Conservation (phyloP, 2,329 filamentous ascomycete species). For the Aspergillus fumigatiaffinis region DNA sequence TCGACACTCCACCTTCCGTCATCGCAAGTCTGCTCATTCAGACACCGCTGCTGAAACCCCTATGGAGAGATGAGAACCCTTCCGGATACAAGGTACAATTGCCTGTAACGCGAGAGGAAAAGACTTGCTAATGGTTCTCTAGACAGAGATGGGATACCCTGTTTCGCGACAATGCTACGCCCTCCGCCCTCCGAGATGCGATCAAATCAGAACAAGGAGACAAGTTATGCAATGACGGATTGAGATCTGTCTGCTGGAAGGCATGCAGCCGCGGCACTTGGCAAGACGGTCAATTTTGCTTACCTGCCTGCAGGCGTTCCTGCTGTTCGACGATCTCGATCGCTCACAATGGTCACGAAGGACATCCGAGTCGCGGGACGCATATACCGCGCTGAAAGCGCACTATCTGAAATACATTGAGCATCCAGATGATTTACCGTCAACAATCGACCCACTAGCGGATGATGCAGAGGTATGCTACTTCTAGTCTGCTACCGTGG, state of each 20-base stretch:
- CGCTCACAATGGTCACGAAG: conserved; percentile 64
- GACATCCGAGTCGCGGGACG: conserved; percentile 64
- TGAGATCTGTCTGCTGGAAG: conserved; percentile 92
- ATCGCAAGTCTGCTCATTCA: neutral
- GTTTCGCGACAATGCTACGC: conserved; percentile 50
- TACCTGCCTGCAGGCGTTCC: conserved; percentile 59
- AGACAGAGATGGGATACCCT: conserved; percentile 68
- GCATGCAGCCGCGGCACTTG: conserved; percentile 38
- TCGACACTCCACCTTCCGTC: neutral
- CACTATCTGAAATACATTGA: conserved; percentile 79
- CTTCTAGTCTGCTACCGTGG: conserved; percentile 31
- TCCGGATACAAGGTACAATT: conserved; percentile 50
- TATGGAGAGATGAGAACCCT: conserved; percentile 50
- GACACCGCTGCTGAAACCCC: conserved; percentile 6
- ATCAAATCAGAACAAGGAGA: conserved; percentile 56
- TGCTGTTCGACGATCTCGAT: conserved; percentile 68
- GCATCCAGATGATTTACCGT: conserved; percentile 74
- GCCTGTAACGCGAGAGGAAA: neutral
- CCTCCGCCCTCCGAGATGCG: conserved; percentile 61
- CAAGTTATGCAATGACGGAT: conserved; percentile 66
- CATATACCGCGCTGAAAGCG: conserved; percentile 68
- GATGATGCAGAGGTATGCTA: conserved; percentile 67
- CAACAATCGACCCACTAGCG: conserved; percentile 75
- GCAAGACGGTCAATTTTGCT: conserved; percentile 14
- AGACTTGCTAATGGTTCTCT: conserved; percentile 5